Evolutionary conservation across 2,329 filamentous ascomycete species (phyloP), one percentile per base, ranked within the genome.

Genomic region (Neonectria magnoliae): DNA sequence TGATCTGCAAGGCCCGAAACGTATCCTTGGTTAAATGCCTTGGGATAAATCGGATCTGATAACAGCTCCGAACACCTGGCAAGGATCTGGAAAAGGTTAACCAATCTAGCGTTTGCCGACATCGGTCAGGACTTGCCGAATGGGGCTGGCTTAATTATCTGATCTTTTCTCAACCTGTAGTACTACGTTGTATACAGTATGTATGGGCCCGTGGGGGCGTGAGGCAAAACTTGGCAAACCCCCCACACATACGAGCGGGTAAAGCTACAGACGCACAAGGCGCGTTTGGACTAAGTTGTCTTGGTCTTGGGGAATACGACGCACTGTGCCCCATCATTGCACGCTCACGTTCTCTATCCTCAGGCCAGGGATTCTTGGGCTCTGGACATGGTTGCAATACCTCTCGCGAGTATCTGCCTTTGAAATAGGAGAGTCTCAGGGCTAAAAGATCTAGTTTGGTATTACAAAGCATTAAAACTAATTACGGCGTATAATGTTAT

Each of bases 131-230:
- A 42, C 31, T 20, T 29, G 42, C n/a, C 22, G 13, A 16, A 16
- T 16, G 22, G 14, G 44, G 6, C 18, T 41, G 45, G 31, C 20
- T 5, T 25, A 25, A 25, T 58, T 58, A 58, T 58, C 56, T 51
- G 56, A 58, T 58, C 56, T 22, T 58, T 50, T 58, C 44, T 51
- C 22, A 38, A 20, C 33, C 20, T 27, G 33, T 48, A 20, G 38
- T n/a, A 25, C 22, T 25, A 25, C 22, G 22, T 25, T 25, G 22
- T 25, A 25, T 25, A n/a, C n/a, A n/a, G 33, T 14, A 9, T 8
- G 8, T 36, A 36, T 38, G 14, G 14, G 6, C 36, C 14, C 36
- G 36, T 38, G 36, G 36, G 36, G 36, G 36, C 5, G 3, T 20
- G 25, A 54, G 33, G 5, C 13, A 14, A 16, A 22, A 29, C 29